Evolutionary conservation across 371 early-diverging fungal species (phyloP).

Genomic region (Smittium culicis): DNA sequence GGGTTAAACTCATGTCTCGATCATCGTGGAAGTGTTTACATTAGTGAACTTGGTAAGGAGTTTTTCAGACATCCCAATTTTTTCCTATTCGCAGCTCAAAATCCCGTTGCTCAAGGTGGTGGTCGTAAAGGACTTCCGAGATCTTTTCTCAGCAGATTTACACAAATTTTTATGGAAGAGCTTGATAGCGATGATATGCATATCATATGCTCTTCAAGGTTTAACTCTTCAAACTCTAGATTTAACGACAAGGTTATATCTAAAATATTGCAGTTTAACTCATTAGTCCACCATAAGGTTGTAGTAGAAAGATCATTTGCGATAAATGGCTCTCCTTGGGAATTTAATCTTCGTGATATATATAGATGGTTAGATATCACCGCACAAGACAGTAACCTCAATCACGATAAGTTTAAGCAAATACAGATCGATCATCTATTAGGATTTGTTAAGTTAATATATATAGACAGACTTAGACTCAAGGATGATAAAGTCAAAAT

Average conservation of each 20-base stretch:
- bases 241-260: constrained; percentile 35
- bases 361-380: constrained; percentile 85
- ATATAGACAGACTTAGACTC: constrained; percentile 78
- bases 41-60: constrained; percentile 81
- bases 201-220: constrained; percentile 51
- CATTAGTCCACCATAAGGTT: constrained; percentile 65
- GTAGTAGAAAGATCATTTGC: constrained; percentile 71
- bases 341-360: constrained; percentile 94
- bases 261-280: constrained; percentile 79
- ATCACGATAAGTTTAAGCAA: constrained; percentile 19
- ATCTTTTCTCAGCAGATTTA: constrained; percentile 97
- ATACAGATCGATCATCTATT: constrained; percentile 38
- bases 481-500: constrained; percentile 58
- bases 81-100: constrained; percentile 97
- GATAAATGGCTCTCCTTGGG: constrained; percentile 86
- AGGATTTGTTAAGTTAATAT: constrained; percentile 63
- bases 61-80: constrained; percentile 72
- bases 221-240: constrained; percentile 13
- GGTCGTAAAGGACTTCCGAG: constrained; percentile 98
- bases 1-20: constrained; percentile 98
- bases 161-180: constrained; percentile 83
- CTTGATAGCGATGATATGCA: constrained; percentile 60
- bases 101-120: constrained; percentile 92
- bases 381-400: constrained; percentile 16
- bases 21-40: constrained; percentile 90